phyloP scores from a whole-genome alignment of 164 flowering plant genomes.

The Euptelea pleiosperma region DNA sequence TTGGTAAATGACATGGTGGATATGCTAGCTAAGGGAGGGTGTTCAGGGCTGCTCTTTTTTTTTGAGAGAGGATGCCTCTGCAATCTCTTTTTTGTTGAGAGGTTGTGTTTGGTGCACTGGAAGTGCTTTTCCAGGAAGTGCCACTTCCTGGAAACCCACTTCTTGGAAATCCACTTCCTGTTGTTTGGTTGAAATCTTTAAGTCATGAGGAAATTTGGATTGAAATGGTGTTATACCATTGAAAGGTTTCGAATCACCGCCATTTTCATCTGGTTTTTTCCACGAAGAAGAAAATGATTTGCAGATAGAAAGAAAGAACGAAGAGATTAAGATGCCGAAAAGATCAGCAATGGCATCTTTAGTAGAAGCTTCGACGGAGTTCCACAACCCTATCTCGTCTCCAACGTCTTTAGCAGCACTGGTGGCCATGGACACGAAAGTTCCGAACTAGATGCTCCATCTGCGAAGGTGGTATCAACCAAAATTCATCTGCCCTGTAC shows the following conservation, averaged over 20 bases:
- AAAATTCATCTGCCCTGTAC: conserved; percentile 61
- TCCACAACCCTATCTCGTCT: conserved; percentile 69
- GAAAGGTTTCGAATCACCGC: conserved; percentile 25
- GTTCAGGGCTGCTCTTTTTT: too few species aligned
- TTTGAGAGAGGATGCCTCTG: too few species aligned
- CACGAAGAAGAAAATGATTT: conserved; percentile 4
- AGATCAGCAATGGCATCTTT: conserved; percentile 72
- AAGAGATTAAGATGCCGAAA: conserved; percentile 55
- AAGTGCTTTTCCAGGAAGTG: too few species aligned
- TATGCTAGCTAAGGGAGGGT: too few species aligned
- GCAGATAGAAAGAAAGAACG: conserved; percentile 25
- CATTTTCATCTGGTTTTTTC: conserved; percentile 10
- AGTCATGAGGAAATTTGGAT: background rate
- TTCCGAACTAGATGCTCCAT: conserved; percentile 48
- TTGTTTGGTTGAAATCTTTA: background rate
- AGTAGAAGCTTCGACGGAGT: conserved; percentile 74
- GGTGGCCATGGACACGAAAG: conserved; percentile 50
- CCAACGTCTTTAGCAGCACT: conserved; percentile 87
- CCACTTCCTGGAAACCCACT: too few species aligned
- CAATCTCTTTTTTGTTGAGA: too few species aligned
- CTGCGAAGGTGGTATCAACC: conserved; percentile 39
- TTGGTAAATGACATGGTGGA: too few species aligned
- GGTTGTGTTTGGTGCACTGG: too few species aligned
- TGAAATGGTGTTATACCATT: conserved; percentile 44
- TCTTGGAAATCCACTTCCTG: too few species aligned